Percentiles rank a stretch among this genome's conserved stretches.
phyloP scores from a whole-genome alignment of 371 early-diverging fungal genomes.

The Circinella minor region DNA sequence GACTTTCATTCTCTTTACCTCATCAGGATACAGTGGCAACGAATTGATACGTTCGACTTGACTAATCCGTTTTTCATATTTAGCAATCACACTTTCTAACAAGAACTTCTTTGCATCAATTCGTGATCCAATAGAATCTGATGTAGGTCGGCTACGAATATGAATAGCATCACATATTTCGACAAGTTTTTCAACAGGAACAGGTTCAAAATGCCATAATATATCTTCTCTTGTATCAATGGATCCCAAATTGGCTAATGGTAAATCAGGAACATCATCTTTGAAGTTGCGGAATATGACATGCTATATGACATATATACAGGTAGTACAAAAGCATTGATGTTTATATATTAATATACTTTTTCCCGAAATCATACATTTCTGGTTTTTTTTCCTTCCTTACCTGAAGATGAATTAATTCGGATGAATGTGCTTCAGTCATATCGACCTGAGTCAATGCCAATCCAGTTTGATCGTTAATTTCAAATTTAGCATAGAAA shows the following conservation, averaged over 20 bases:
- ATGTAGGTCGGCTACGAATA: conserved; percentile 53
- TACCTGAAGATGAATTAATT: conserved; percentile 68
- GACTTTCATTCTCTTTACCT: conserved; percentile 39
- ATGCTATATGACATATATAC: conserved; percentile 18
- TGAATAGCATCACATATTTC: conserved; percentile 61
- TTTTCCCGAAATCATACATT: no score
- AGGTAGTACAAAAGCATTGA: no score
- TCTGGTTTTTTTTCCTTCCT: no score
- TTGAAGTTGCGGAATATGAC: conserved; percentile 70
- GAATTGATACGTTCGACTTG: conserved; percentile 74
- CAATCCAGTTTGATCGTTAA: conserved; percentile 83
- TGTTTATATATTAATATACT: no score
- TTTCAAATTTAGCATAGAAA: conserved; percentile 77
- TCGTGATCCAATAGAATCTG: conserved; percentile 22
- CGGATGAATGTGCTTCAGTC: conserved; percentile 62
- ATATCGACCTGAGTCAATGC: conserved; percentile 72
- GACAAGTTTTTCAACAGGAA: conserved; percentile 51
- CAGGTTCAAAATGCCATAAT: conserved; percentile 57
- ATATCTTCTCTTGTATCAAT: conserved; percentile 64
- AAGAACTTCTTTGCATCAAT: conserved; percentile 44
- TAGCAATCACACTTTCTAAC: conserved; percentile 60
- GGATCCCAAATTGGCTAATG: conserved; percentile 72
- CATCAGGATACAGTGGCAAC: conserved; percentile 84
- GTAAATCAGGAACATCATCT: conserved; percentile 71
- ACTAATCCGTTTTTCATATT: conserved; percentile 65